These are phyloP conservation scores for Trichoderma lentiforme DNA, from an alignment of 2,329 filamentous ascomycete species.

Conservation along the genomic window DNA sequence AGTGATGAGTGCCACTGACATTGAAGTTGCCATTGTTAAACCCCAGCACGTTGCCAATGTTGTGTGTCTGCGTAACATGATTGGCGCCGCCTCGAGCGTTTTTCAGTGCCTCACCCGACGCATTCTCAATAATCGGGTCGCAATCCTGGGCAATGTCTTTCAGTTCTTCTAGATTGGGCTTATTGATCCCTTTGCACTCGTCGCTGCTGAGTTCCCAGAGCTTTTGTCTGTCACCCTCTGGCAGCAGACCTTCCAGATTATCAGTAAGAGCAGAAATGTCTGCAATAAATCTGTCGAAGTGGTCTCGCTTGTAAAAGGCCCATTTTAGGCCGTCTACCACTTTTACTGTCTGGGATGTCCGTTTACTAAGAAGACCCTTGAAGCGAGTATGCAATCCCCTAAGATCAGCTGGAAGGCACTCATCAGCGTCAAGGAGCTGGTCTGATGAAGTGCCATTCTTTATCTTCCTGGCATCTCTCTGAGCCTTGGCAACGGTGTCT, in stretches of 20 bases:
- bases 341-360: not conserved
- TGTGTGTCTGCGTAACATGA: not conserved
- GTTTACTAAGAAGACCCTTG: not conserved
- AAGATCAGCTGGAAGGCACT: not conserved
- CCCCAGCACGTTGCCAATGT: not conserved
- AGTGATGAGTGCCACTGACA: not conserved
- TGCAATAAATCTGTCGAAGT: not conserved
- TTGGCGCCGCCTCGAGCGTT: not conserved
- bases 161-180: not conserved
- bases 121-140: not conserved
- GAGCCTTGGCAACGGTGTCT: not conserved
- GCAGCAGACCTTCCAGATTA: not conserved
- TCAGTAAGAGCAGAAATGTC: not conserved
- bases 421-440: not conserved
- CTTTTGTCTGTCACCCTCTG: not conserved
- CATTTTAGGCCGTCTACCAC: not conserved
- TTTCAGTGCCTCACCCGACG: not conserved
- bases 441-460: not conserved
- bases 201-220: not conserved
- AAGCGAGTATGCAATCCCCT: not conserved
- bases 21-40: not conserved
- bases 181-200: not conserved
- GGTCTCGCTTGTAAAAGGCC: not conserved
- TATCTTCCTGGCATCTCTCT: not conserved
- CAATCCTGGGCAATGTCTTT: not conserved